Conservation (phyloP, 208 protist genomes). For the Trypanosoma scelopori region DNA sequence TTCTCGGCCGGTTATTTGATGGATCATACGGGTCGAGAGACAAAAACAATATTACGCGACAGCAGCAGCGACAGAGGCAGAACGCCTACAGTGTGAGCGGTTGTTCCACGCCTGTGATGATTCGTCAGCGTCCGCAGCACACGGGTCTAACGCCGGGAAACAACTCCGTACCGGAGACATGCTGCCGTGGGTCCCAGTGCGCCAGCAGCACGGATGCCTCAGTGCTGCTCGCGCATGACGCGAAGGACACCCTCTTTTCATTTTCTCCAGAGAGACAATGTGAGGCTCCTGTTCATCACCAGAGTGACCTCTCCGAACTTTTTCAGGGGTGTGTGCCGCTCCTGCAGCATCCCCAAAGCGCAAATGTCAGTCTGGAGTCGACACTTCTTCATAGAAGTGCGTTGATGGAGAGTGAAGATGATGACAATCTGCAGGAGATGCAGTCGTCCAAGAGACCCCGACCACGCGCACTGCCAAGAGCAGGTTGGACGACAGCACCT, state of each 20-base stretch:
- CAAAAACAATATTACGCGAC: background rate
- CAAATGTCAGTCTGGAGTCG: conserved; percentile 12
- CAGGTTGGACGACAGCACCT: background rate
- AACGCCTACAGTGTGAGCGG: conserved; percentile 3
- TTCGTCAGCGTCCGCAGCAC: conserved; percentile 9
- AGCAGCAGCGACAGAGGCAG: background rate
- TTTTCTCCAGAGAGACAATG: background rate
- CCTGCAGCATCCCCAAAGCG: background rate
- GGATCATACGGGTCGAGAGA: background rate
- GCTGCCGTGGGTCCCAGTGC: background rate
- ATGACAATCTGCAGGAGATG: conserved; percentile 16
- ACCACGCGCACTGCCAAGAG: no score
- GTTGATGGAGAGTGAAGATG: conserved; percentile 51
- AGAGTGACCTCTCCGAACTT: conserved; percentile 4
- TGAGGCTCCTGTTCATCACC: background rate
- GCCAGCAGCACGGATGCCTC: conserved; percentile 6
- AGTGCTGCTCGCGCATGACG: background rate
- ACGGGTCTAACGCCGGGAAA: conserved; percentile 32
- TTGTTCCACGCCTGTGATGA: conserved; percentile 21
- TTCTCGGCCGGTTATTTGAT: background rate
- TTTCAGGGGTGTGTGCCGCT: conserved; percentile 12
- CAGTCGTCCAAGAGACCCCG: background rate
- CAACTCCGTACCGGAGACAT: background rate
- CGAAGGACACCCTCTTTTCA: conserved; percentile 11
- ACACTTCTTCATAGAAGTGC: conserved; percentile 15